Percentiles rank a stretch among this genome's conserved stretches.
phyloP scores from a whole-genome alignment of 768 basidiomycete species.

The Termitomyces sp. region DNA sequence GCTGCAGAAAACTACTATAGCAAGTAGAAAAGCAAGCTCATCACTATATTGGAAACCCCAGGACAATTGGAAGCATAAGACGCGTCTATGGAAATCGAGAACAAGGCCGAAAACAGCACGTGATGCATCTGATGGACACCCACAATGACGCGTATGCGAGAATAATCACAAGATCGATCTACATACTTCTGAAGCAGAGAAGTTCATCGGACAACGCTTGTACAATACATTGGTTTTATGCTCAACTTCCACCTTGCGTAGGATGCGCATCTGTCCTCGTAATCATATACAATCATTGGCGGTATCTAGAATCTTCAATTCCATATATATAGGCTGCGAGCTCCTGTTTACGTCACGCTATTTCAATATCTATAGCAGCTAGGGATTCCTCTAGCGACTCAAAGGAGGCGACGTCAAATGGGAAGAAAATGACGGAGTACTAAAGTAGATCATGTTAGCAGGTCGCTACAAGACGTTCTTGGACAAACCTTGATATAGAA shows the following conservation, averaged over 20 bases:
- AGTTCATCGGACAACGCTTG: too few species aligned
- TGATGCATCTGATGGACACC: constrained; percentile 1
- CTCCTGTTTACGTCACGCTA: constrained; percentile 22
- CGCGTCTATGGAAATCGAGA: too few species aligned
- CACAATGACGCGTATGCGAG: too few species aligned
- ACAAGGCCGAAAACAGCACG: constrained; percentile 9
- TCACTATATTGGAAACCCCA: too few species aligned
- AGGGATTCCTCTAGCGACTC: constrained; percentile 19
- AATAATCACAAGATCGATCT: too few species aligned
- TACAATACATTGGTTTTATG: too few species aligned
- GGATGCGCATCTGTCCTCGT: background rate
- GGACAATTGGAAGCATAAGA: too few species aligned
- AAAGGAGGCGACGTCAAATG: constrained; percentile 27
- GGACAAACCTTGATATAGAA: constrained; percentile 30
- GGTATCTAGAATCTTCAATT: background rate
- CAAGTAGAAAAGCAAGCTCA: too few species aligned
- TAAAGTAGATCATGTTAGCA: constrained; percentile 8
- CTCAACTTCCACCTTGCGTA: background rate
- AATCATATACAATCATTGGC: background rate
- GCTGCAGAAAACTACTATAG: too few species aligned
- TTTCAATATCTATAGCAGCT: constrained; percentile 23
- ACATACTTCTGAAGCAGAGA: too few species aligned
- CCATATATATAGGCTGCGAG: background rate
- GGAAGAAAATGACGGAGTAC: constrained; percentile 33
- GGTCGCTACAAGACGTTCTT: background rate